Conservation (phyloP, 2,329 filamentous ascomycete genomes). For the Pseudohalonectria lignicola region DNA sequence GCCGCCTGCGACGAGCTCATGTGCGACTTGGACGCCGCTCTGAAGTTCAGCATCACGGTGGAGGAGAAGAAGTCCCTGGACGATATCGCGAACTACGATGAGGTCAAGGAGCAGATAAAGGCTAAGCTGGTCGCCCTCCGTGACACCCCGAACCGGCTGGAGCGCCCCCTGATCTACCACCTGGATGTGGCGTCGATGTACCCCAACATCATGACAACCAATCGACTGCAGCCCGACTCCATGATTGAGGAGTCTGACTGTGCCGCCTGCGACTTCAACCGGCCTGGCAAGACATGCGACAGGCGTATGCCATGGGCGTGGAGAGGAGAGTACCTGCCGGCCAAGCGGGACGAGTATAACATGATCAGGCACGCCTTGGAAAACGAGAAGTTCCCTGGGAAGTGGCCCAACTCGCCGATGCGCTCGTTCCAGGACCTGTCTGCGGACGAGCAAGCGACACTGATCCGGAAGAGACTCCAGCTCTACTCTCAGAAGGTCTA, state of each 20-base stretch:
- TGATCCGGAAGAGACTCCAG: slow-evolving; percentile 79
- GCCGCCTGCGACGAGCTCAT: slow-evolving; percentile 83
- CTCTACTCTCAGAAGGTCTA: slow-evolving; percentile 98
- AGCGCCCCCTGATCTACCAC: slow-evolving; percentile 90
- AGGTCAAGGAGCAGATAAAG: slow-evolving; percentile 74
- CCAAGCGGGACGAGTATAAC: slow-evolving; percentile 96
- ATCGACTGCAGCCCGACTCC: slow-evolving; percentile 94
- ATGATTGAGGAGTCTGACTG: slow-evolving; percentile 97
- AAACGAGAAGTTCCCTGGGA: slow-evolving; percentile 85
- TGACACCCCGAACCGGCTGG: slow-evolving; percentile 70
- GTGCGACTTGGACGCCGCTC: slow-evolving; percentile 72
- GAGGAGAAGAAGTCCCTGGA: slow-evolving; percentile 76
- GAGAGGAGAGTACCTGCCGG: slow-evolving; percentile 93
- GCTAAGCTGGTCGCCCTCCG: slow-evolving; percentile 62
- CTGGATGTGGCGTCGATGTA: slow-evolving; percentile 99
- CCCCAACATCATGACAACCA: slow-evolving; percentile 99
- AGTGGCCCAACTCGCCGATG: slow-evolving; percentile 55
- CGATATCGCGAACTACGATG: slow-evolving; percentile 71
- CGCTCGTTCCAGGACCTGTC: slow-evolving; percentile 73
- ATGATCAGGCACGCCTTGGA: slow-evolving; percentile 91
- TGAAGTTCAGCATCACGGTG: slow-evolving; percentile 77
- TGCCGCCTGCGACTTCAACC: slow-evolving; percentile 95
- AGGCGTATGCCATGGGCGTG: slow-evolving; percentile 91
- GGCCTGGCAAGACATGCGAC: slow-evolving; percentile 95
- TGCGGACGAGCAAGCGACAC: slow-evolving; percentile 67